Conservation (phyloP, 2,329 filamentous ascomycete genomes). For the Phaeosphaeria sp. region DNA sequence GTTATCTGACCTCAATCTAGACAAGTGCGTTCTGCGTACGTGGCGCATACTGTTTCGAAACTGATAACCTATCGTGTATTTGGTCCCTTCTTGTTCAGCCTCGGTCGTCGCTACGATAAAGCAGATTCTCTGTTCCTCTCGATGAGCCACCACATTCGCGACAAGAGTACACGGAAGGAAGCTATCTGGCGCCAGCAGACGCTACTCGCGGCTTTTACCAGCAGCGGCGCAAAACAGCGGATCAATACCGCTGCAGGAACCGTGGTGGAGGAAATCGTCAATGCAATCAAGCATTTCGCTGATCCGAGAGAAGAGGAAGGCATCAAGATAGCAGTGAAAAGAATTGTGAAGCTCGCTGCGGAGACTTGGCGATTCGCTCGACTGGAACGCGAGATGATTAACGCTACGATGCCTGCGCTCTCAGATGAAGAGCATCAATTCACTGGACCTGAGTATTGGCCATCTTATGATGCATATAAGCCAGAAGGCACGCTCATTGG, state of each 20-base stretch:
- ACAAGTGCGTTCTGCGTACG: slow-evolving; percentile 60
- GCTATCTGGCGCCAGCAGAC: slow-evolving; percentile 66
- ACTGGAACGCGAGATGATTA: slow-evolving; percentile 62
- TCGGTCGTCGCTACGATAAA: slow-evolving; percentile 61
- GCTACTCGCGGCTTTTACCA: slow-evolving; percentile 63
- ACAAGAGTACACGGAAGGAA: slow-evolving; percentile 63
- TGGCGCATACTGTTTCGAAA: slow-evolving; percentile 63
- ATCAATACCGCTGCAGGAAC: slow-evolving; percentile 62
- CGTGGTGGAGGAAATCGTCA: slow-evolving; percentile 64
- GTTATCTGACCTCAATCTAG: slow-evolving; percentile 25
- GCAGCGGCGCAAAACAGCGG: slow-evolving; percentile 62
- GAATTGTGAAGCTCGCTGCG: slow-evolving; percentile 64
- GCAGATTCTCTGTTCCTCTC: slow-evolving; percentile 62
- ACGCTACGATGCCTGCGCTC: slow-evolving; percentile 56
- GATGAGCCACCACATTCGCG: slow-evolving; percentile 62
- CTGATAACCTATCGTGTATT: slow-evolving; percentile 64
- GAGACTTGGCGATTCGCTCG: slow-evolving; percentile 66
- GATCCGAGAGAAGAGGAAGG: slow-evolving; percentile 58
- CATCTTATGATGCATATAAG: slow-evolving; percentile 36
- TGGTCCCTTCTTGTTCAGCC: slow-evolving; percentile 64
- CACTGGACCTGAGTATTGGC: slow-evolving; percentile 43
- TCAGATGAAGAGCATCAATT: slow-evolving; percentile 43
- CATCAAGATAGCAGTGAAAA: slow-evolving; percentile 58
- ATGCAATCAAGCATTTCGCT: slow-evolving; percentile 61
- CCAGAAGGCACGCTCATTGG: slow-evolving; percentile 40